Base-by-base conservation (phyloP, 2,329 filamentous ascomycete genomes). In the Geosmithia morbida region DNA sequence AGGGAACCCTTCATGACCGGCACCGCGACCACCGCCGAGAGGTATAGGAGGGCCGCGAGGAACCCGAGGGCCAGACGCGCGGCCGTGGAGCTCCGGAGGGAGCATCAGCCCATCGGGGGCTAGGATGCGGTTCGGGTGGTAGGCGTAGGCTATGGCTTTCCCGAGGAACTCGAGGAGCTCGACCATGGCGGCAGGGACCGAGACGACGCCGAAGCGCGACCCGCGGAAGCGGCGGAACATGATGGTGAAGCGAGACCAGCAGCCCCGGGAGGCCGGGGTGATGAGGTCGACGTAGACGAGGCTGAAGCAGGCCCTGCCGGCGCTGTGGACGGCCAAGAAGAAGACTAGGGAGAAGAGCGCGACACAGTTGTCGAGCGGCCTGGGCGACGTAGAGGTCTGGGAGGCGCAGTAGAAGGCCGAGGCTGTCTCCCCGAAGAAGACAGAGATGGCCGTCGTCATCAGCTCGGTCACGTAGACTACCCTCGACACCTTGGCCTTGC, bases 261-360 rank as follows among this genome's bases (percentile, higher is more conserved):
- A 5, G 33, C 51, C 16, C 50, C 55, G 2, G 48, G 22, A 26
- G 22, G 22, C 22, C 22, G 22, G 22, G 8, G 22, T 50, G 19
- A 57, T 40, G 7, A 56, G 30, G 2, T 44, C 46, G 1, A 56
- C 37, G 42, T 55, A 53, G 7, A 42, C 48, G 39, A 59, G 42
- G 20, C 56, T 57, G 14, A 46, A 45, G 6, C 50, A 48, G 0
- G 51, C 50, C 13, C 30, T 46, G 2, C 51, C 47, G 4, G 51
- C 44, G 1, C 50, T 56, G 43, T 59, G 59, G 2, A 47, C 48
- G 8, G 50, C 54, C n/a, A n/a, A n/a, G 41, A 56, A 59, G 30
- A 57, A 49, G 30, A 55, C 43, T 2, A 56, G 45, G 5, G 50
- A 51, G 5, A 53, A 46, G 2, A 46, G 50, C 54, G 54, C 53